Evolutionary conservation across 768 basidiomycete species (phyloP), one percentile per base, ranked within the genome.

Genomic region (Tulasnella calospora): DNA sequence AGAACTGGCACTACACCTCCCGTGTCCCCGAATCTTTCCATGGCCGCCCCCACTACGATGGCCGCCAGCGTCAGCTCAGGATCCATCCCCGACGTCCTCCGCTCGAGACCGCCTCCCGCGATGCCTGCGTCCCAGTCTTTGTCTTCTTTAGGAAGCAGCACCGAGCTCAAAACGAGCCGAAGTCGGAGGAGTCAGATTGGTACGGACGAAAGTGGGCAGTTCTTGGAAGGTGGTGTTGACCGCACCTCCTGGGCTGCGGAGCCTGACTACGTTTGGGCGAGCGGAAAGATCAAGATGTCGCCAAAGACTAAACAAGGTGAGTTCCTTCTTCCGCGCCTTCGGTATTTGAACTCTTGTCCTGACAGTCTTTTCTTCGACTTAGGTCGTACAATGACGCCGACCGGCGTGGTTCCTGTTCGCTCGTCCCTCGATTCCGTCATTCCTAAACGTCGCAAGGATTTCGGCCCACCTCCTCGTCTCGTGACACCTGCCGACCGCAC

Each of bases 181-280:
- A 72, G 71, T 38, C 36, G n/a, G 33, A 36, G 71, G 9, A 44
- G 44, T n/a, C 36, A 38, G n/a, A 72, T 36, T 38, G 27, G 71
- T 21, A 27, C 46, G 73, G 47, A 55, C 15, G 76, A 70, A 17
- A 77, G 76, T 67, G 36, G 67, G 8, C 35, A 77, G 23, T 33
- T 77, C n/a, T 36, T 77, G 35, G 76, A 77, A 30, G 76, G 76
- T 33, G 57, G 27, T 7, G 38, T 77, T 36, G 76, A 77, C 33
- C 76, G 47, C n/a, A 71, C 27, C 19, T 38, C 76, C 36, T 77
- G 69, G 76, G 76, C 76, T 30, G 69, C 36, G 30, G 55, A 77
- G n/a, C 76, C 76, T 33, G 40, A 38, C 38, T 77, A 77, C 57
- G 76, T 77, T 21, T 77, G 76, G 76, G 61, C 76, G 38, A 71